phyloP scores from a whole-genome alignment of 371 early-diverging fungal genomes.

The Quaeritorhiza haematococci region DNA sequence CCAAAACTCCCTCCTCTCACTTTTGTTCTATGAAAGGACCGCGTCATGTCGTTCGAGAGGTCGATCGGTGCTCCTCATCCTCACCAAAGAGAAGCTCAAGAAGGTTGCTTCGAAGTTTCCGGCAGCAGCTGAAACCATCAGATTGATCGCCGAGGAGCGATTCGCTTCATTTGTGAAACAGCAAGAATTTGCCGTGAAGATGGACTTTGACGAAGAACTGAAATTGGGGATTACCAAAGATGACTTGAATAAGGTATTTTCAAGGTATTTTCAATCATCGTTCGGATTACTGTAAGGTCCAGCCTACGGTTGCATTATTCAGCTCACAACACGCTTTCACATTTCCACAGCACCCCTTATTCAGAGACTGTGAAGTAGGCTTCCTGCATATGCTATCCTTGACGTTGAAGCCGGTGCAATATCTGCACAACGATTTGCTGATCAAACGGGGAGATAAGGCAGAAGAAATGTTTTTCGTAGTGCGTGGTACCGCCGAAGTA shows the following conservation, averaged over 20 bases:
- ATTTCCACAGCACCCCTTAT: slow-evolving; percentile 36
- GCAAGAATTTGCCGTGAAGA: slow-evolving; percentile 24
- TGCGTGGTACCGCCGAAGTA: slow-evolving; percentile 35
- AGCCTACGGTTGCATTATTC: neutral
- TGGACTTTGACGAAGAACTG: slow-evolving; percentile 44
- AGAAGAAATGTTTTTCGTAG: slow-evolving; percentile 43
- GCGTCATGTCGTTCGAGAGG: slow-evolving; percentile 41
- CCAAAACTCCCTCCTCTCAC: neutral
- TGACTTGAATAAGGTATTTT: slow-evolving; percentile 35
- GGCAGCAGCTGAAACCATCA: slow-evolving; percentile 27
- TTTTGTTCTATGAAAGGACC: slow-evolving; percentile 23
- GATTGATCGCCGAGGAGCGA: slow-evolving; percentile 38
- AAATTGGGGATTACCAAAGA: slow-evolving; percentile 36
- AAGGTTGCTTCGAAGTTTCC: slow-evolving; percentile 27
- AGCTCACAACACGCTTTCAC: neutral
- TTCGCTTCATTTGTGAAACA: slow-evolving; percentile 40
- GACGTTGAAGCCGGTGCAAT: slow-evolving; percentile 35
- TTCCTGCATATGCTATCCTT: slow-evolving; percentile 43
- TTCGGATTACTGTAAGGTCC: neutral
- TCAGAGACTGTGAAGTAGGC: slow-evolving; percentile 37
- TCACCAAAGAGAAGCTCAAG: slow-evolving; percentile 40
- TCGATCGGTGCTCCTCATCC: slow-evolving; percentile 33
- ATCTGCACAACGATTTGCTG: slow-evolving; percentile 22
- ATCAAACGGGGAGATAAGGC: slow-evolving; percentile 38
- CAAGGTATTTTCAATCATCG: neutral